phyloP scores from a whole-genome alignment of 2,329 filamentous ascomycete genomes.

The Aspergillus fumigatus region DNA sequence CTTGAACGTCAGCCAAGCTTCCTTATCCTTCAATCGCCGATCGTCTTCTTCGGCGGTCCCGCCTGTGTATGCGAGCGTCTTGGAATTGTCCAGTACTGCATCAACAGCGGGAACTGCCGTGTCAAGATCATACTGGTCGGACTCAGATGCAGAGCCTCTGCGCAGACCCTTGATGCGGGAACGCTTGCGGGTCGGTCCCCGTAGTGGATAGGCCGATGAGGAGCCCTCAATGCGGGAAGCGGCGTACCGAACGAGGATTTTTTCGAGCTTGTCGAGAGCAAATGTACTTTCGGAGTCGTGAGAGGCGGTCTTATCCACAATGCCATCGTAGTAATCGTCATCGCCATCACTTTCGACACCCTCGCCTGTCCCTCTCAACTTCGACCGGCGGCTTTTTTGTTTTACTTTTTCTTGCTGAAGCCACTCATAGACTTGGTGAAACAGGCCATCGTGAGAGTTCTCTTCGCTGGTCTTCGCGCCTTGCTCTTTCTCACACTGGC shows the following conservation, averaged over 20 bases:
- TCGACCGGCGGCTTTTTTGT: conserved; percentile 52
- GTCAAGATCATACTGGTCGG: conserved; percentile 78
- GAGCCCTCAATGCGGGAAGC: conserved; percentile 26
- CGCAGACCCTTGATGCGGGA: conserved; percentile 32
- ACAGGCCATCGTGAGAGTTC: conserved; percentile 42
- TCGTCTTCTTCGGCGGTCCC: conserved; percentile 45
- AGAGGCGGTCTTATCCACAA: conserved; percentile 45
- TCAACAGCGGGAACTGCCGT: conserved; percentile 80
- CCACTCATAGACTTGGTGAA: conserved; percentile 78
- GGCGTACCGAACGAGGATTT: conserved; percentile 53
- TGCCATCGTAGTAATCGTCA: conserved; percentile 18
- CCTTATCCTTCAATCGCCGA: conserved; percentile 61
- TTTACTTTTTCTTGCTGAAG: conserved; percentile 72
- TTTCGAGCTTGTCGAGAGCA: conserved; percentile 75
- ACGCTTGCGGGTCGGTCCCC: conserved; percentile 31
- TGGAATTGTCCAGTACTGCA: conserved; percentile 80
- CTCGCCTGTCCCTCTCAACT: conserved; percentile 40
- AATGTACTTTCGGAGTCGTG: conserved; percentile 64
- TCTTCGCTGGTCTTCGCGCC: conserved; percentile 22
- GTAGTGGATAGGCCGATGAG: conserved; percentile 13
- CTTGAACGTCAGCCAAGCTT: conserved; percentile 84
- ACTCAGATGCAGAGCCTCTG: conserved; percentile 67
- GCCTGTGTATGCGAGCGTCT: conserved; percentile 72
- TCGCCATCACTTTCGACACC: conserved; percentile 33
- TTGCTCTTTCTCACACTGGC: conserved; percentile 24